Evolutionary conservation across 2,329 filamentous ascomycete genomes (phyloP).

Genomic region (Xylaria sp.): DNA sequence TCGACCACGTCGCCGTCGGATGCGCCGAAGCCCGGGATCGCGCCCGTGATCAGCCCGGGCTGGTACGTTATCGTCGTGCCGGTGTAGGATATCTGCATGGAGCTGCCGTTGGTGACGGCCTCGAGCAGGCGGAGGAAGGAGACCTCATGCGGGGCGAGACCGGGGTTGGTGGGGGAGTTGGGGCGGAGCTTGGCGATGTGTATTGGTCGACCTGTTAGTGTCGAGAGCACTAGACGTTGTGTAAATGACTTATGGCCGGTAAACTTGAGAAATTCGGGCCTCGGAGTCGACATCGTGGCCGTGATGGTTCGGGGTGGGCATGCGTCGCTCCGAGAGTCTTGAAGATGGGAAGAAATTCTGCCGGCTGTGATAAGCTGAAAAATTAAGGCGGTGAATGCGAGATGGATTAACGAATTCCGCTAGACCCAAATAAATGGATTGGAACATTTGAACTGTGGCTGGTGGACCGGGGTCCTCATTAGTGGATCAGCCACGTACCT

Average conservation of each 20-base stretch:
- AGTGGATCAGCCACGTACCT: background rate
- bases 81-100: conserved; percentile 94
- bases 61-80: conserved; percentile 92
- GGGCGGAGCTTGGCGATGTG: conserved; percentile 94
- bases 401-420: background rate
- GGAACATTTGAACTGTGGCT: conserved; percentile 19
- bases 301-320: conserved; percentile 4
- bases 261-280: conserved; percentile 69
- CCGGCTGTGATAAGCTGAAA: conserved; percentile 24
- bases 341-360: conserved; percentile 33
- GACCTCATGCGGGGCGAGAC: conserved; percentile 88
- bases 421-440: conserved; percentile 15
- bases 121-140: conserved; percentile 95
- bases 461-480: background rate
- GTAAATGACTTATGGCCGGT: conserved; percentile 82
- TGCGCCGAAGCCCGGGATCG: conserved; percentile 74
- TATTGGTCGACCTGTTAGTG: conserved; percentile 84
- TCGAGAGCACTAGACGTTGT: conserved; percentile 84
- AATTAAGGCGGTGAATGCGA: conserved; percentile 35
- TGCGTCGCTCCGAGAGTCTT: conserved; percentile 5
- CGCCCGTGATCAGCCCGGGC: conserved; percentile 89
- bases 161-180: conserved; percentile 81
- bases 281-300: conserved; percentile 34
- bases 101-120: conserved; percentile 89
- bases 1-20: conserved; percentile 72